A percentile compares a stretch with the other conserved stretches of the same genome.
Conservation (phyloP, 306 rosid genomes). For the Calophaca sinica region DNA sequence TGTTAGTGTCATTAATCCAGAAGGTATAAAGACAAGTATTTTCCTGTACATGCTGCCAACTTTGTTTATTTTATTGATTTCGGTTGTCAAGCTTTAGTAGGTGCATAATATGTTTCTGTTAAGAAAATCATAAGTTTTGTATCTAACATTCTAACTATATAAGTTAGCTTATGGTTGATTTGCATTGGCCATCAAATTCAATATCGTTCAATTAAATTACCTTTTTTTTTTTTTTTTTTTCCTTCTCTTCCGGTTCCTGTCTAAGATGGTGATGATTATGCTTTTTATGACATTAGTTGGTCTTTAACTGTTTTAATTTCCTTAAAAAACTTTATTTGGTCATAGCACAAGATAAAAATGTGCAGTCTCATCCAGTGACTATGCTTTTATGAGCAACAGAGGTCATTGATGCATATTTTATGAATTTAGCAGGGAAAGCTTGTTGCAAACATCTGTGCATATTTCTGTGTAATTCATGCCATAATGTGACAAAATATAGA, state of each 20-base stretch:
- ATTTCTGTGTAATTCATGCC: not conserved
- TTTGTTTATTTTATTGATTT: conserved; percentile 1
- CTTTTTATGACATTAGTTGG: not conserved
- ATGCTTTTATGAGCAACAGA: not conserved
- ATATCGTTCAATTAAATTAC: not conserved
- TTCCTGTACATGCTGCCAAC: not conserved
- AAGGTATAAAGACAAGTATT: conserved; percentile 56
- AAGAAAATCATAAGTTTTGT: not conserved
- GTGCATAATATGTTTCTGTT: conserved; percentile 31
- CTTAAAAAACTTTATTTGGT: not conserved
- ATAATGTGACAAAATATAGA: not conserved
- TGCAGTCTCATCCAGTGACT: not conserved
- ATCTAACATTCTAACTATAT: conserved; percentile 1
- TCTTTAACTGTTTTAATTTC: not conserved
- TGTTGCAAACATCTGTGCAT: conserved; percentile 10
- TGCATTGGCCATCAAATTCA: conserved; percentile 26
- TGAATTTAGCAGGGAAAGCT: conserved; percentile 20
- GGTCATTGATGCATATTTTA: not conserved
- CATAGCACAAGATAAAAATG: too few species aligned
- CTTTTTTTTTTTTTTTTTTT: conserved; percentile 10
- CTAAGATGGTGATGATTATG: too few species aligned
- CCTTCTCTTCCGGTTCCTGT: not conserved
- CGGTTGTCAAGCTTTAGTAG: conserved; percentile 6
- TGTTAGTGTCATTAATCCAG: conserved; percentile 62
- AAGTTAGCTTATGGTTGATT: conserved; percentile 1